These are phyloP conservation scores for Vickermania ingenoplastis DNA, from an alignment of 208 protist genomes.

Conservation along the genomic window DNA sequence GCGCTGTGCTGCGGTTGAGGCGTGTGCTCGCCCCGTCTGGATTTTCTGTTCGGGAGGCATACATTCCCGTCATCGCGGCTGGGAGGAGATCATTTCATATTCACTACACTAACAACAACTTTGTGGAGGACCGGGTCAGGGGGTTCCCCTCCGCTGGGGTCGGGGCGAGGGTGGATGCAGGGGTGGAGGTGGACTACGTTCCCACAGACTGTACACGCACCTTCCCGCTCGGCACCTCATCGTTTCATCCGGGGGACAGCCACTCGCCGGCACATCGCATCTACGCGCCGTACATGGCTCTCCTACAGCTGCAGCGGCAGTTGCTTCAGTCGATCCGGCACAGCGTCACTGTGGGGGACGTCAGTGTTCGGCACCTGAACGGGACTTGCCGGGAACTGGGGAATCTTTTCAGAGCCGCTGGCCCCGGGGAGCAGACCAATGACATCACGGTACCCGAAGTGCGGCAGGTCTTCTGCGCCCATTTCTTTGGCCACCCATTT, in stretches of 20 bases:
- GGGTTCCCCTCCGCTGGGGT: slow-evolving; percentile 14
- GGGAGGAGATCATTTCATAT: slow-evolving; percentile 26
- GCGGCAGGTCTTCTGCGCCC: slow-evolving; percentile 40
- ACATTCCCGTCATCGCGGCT: slow-evolving; percentile 47
- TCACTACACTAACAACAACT: slow-evolving; percentile 39
- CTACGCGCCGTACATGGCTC: slow-evolving; percentile 18
- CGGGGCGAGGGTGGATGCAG: slow-evolving; percentile 41
- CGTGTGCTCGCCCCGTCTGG: slow-evolving; percentile 6
- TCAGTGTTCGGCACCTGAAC: slow-evolving; percentile 21
- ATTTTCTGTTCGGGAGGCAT: slow-evolving; percentile 17
- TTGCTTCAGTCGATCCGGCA: slow-evolving; percentile 18
- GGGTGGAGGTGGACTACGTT: slow-evolving; percentile 31
- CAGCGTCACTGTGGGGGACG: slow-evolving; percentile 13
- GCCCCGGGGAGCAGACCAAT: slow-evolving; percentile 8
- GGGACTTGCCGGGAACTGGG: slow-evolving; percentile 16
- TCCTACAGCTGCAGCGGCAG: slow-evolving; percentile 28
- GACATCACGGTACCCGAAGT: slow-evolving; percentile 10
- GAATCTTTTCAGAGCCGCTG: no score
- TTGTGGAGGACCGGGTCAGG: slow-evolving; percentile 5
- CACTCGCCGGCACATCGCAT: slow-evolving; percentile 2
- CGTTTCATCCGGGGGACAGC: not conserved
- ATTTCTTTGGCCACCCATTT: slow-evolving; percentile 44
- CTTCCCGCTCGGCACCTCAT: slow-evolving; percentile 19
- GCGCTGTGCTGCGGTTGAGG: slow-evolving; percentile 10
- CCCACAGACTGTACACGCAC: slow-evolving; percentile 63